Base-by-base conservation (phyloP, 2,329 filamentous ascomycete genomes). In the Fusarium abutilonis region DNA sequence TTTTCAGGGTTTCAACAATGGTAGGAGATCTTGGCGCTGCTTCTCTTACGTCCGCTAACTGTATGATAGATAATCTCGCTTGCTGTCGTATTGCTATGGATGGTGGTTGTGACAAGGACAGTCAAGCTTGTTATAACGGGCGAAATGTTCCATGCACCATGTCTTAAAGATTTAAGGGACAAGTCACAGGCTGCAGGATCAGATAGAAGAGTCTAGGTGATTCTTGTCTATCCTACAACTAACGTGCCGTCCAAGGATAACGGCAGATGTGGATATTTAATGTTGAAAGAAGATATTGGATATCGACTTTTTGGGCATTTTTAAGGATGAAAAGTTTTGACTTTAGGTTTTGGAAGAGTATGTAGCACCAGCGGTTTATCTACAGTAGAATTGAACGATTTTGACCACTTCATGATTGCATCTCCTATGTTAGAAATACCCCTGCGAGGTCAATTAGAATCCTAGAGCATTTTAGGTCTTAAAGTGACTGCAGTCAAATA, bases 81-180 rank as follows among this genome's bases (percentile, higher is more conserved):
- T 2, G 69, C 73, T 1, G 79, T 81, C 2, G 68, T 79, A 14
- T 50, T 77, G 9, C 70, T 82, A 2, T 82, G 79, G 79, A 56
- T 75, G 26, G 64, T 81, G 10, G 78, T 82, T 8, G 74, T 76
- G 3, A 48, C 63, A 4, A 71, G 76, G 45, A 82, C 80, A 1
- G 17, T 76, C 4, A 73, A 71, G n/a, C 64, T 77, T 46, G 78
- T 69, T 9, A 51, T 74, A 2, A 76, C 73, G 0, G 78, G 79
- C 13, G 76, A 80, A 34, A 77, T 82, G 61, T 80, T 81, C 64
- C 73, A 77, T 48, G 79, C 79, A 0, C 79, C 79, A 2, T 81
- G 79, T 49, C 63, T 81, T 38, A 76, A 76, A 56, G 71, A 78
- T 26, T 21, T 78, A 3, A 66, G 71, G 34, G 72, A 73, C 35